phyloP scores from a whole-genome alignment of 176 grass and related monocot species.

The Melocanna baccifera region DNA sequence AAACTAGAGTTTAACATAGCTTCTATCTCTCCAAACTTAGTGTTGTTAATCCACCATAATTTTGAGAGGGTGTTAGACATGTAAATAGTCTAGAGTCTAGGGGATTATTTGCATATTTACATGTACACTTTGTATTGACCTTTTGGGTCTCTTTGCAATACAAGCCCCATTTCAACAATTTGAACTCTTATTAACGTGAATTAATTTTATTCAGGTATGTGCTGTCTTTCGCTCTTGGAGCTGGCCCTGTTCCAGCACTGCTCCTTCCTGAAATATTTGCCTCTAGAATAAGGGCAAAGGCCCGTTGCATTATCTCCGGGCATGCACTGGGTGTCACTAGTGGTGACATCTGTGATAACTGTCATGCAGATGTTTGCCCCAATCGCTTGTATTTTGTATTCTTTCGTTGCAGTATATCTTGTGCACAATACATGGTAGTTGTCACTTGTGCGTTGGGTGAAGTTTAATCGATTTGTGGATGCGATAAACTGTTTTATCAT shows the following conservation, averaged over 20 bases:
- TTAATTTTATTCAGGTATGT: constrained; percentile 70
- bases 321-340: constrained; percentile 90
- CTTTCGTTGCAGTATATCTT: not conserved
- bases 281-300: constrained; percentile 99
- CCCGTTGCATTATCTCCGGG: constrained; percentile 91
- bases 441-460: not conserved
- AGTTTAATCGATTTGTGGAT: not conserved
- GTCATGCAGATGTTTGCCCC: not conserved
- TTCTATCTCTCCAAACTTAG: too few species aligned
- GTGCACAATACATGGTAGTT: constrained; percentile 4
- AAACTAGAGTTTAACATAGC: too few species aligned
- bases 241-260: constrained; percentile 93
- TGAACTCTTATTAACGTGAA: constrained; percentile 15
- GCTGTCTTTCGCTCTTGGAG: constrained; percentile 91
- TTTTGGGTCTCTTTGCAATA: too few species aligned
- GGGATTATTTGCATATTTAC: too few species aligned
- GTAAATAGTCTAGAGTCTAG: too few species aligned
- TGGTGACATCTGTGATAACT: not conserved
- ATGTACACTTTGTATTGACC: too few species aligned
- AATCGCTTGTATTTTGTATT: not conserved
- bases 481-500: not conserved
- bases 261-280: constrained; percentile 99
- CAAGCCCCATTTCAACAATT: too few species aligned
- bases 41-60: too few species aligned
- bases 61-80: too few species aligned